A percentile compares a stretch with the other conserved stretches of the same genome.
These are phyloP conservation scores for Vitis labrusca DNA, from an alignment of 164 flowering plant species.

Conservation along the genomic window DNA sequence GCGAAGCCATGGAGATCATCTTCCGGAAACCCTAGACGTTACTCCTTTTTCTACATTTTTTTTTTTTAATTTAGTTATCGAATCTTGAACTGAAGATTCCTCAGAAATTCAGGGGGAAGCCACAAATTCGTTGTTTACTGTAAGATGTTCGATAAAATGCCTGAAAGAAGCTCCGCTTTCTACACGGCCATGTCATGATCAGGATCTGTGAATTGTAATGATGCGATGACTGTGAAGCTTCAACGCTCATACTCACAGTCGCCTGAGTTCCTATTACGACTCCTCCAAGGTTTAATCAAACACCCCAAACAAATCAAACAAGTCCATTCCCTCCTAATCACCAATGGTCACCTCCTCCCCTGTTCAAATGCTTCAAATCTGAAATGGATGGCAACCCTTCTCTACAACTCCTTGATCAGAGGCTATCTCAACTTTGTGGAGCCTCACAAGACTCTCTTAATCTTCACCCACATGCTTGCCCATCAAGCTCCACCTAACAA, in stretches of 20 bases:
- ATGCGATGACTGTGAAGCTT: too few relatives aligned
- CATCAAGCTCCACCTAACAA: constrained; percentile 50
- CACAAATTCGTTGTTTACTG: too few relatives aligned
- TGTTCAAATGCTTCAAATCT: constrained; percentile 15
- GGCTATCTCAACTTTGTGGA: constrained; percentile 35
- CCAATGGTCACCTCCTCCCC: constrained; percentile 43
- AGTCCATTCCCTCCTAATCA: constrained; percentile 54
- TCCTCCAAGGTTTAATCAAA: constrained; percentile 45
- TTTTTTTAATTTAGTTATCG: too few relatives aligned
- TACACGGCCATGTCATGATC: too few relatives aligned
- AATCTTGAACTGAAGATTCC: too few relatives aligned
- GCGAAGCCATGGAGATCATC: too few relatives aligned
- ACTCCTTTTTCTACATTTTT: too few relatives aligned
- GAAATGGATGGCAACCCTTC: constrained; percentile 46
- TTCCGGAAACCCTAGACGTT: too few relatives aligned
- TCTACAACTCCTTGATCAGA: constrained; percentile 69
- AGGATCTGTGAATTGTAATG: too few relatives aligned
- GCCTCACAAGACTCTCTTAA: constrained; percentile 30
- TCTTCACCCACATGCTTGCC: constrained; percentile 65
- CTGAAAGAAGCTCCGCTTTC: too few relatives aligned
- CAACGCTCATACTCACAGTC: constrained; percentile 12
- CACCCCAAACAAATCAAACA: constrained; percentile 43
- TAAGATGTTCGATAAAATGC: too few relatives aligned
- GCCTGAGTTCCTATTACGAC: constrained; percentile 37
- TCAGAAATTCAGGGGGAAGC: too few relatives aligned